Base-by-base conservation (phyloP, 257 asterid species). In the Nicotiana attenuata region DNA sequence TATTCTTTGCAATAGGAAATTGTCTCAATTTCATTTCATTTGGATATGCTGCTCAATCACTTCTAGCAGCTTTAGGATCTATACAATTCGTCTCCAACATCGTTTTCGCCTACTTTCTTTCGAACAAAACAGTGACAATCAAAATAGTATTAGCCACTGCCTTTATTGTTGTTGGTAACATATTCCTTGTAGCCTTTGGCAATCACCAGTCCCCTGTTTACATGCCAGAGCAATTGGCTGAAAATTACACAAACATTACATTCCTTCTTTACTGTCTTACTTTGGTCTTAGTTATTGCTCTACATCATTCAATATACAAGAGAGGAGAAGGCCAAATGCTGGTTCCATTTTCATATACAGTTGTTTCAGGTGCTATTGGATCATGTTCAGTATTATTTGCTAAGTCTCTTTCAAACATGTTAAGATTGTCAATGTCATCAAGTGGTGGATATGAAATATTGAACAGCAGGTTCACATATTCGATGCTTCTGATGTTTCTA, bases 21-120 rank as follows among this genome's bases (percentile, higher is more conserved):
- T 91, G 92, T 89, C 98, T 95, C 85, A 95, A 95, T 90, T 95
- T 95, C 91, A 77, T 95, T 85, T 95, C 99, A 24, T 95, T 95
- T 83, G 99, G 99, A 81, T 95, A 93, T 84, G 99, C 99, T 78
- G 99, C 99, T 82, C 99, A 93, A 97, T 95, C 99, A 81, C 98
- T 95, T 85, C 97, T 95, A 79, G 97, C 99, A 81, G 98, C 99
- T 81, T 86, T 95, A 76, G 99, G 99, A 85, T 95, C 99, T 83
- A 87, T 95, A 80, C 99, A 95, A 81, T 95, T 95, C 80, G 95
- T 95, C 53, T 93, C 99, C 11, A 95, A 95, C 88, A 91, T 95
- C 71, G 94, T 94, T 26, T 95, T 95, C 53, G 97, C 97, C 71
- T 93, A 87, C 89, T 91, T 91, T 28, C 92, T 95, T 81, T 87